Evolutionary conservation across 2,329 filamentous ascomycete genomes (phyloP), one percentile per base, ranked within the genome.

Genomic region (Byssothecium circinans): DNA sequence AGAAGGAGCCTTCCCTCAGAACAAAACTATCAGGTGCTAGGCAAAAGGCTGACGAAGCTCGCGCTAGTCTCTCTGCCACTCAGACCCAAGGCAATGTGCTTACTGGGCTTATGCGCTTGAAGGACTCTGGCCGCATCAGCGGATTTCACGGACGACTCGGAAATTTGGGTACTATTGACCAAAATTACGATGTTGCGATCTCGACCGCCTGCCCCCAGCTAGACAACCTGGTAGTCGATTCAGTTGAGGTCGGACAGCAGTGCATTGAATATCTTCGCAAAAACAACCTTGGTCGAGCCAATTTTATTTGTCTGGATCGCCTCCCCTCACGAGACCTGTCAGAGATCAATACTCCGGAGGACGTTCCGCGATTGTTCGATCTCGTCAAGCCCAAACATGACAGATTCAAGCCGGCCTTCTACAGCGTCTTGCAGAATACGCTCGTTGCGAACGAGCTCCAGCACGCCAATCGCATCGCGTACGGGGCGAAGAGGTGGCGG

Each of bases 221-320:
- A 8, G 90, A 99, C 71, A 96, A 97, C 66, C 91, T 99, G 72
- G 92, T 99, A 8, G 95, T 95, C 0, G 94, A 97, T 62, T 91
- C 89, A 1, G 92, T 97, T 12, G 94, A 97, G 62, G 89, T 91
- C 49, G 94, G 91, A 55, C 94, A 99, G 71, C 91, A 97, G 69
- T 99, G 95, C 71, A 97, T 99, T 54, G 94, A 97, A 66, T 94
- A 99, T 65, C 80, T 99, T 11, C 85, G 94, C 46, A 99, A 97
- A 78, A 99, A 96, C 62, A 96, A 96, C 59, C 84, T 99, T 3
- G 94, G 94, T 11, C 85, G 95, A 61, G 94, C 91, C 50, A 96
- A 96, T 74, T 97, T 99, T 70, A 97, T 99, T 62, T 89, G 94
- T 57, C 80, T 99, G 14, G 90, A 99, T 70, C 91, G 92, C 66